A percentile compares a stretch with the other conserved stretches of the same genome.
phyloP scores from a whole-genome alignment of 257 asterid genomes.

The Leptodermis oblonga region DNA sequence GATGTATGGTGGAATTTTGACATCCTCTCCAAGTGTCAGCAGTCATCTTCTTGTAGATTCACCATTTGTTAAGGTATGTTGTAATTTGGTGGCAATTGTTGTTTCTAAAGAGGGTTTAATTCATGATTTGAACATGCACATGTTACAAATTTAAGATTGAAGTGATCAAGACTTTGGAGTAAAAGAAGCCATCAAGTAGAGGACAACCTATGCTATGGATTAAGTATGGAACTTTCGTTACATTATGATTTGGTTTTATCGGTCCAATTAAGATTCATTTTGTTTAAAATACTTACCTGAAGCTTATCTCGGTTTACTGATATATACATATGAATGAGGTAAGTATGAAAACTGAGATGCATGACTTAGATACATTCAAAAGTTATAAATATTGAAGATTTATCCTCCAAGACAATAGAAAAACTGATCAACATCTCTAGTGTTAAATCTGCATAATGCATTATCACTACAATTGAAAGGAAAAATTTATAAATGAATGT shows the following conservation, averaged over 20 bases:
- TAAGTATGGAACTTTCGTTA: not conserved
- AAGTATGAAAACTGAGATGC: not conserved
- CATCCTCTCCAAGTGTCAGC: slow-evolving; percentile 64
- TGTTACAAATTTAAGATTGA: not conserved
- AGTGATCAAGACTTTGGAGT: not conserved
- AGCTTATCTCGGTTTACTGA: slow-evolving; percentile 7
- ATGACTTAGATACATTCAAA: not conserved
- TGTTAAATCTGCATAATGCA: not conserved
- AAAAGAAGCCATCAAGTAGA: slow-evolving; percentile 9
- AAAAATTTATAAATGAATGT: too few relatives aligned
- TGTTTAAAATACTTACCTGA: not conserved
- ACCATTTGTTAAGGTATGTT: slow-evolving; percentile 78
- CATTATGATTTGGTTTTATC: not conserved
- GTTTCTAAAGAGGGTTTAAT: not conserved
- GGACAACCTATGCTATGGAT: not conserved
- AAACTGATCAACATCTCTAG: too few relatives aligned
- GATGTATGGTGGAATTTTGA: slow-evolving; percentile 76
- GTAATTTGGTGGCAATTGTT: not conserved
- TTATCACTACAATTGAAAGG: not conserved
- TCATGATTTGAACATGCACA: not conserved
- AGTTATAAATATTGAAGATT: not conserved
- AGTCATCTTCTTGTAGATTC: slow-evolving; percentile 92
- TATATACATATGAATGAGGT: not conserved
- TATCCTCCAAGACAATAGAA: too few relatives aligned
- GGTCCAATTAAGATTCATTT: not conserved